A percentile compares a stretch with the other conserved stretches of the same genome.
Conservation (phyloP, 805 yeast genomes). For the Candida caryicola region DNA sequence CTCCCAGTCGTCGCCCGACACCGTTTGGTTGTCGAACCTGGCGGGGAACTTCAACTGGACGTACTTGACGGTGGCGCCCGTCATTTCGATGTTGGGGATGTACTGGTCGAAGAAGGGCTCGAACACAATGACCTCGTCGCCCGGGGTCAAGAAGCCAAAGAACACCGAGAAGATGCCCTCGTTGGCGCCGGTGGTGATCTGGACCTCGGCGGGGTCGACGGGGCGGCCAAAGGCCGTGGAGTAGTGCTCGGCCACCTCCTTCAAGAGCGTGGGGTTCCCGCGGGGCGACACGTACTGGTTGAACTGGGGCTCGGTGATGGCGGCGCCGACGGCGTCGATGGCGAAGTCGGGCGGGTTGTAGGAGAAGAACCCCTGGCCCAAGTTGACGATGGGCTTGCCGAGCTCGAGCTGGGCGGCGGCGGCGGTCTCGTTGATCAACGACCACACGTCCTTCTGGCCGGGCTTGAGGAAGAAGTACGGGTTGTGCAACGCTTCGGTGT, state of each 20-base stretch:
- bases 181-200: constrained; percentile 94
- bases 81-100: constrained; percentile 87
- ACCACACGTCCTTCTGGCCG: constrained; percentile 89
- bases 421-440: constrained; percentile 92
- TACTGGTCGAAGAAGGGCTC: constrained; percentile 98
- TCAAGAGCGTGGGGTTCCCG: constrained; percentile 76
- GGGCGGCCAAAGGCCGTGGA: constrained; percentile 60
- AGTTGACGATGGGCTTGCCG: constrained; percentile 78
- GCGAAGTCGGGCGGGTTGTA: constrained; percentile 96
- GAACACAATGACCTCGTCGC: constrained; percentile 94
- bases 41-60: constrained; percentile 84
- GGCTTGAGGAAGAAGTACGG: constrained; percentile 60
- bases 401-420: constrained; percentile 68
- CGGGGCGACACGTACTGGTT: constrained; percentile 93
- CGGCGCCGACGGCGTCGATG: constrained; percentile 71
- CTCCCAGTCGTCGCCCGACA: constrained; percentile 83
- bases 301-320: constrained; percentile 66
- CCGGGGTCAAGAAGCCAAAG: constrained; percentile 78
- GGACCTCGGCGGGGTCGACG: constrained; percentile 59
- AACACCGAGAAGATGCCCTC: constrained; percentile 88
- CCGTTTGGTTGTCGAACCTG: constrained; percentile 58
- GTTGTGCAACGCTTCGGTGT: constrained; percentile 42
- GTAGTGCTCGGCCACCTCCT: constrained; percentile 70
- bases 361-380: constrained; percentile 97
- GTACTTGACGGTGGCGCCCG: constrained; percentile 89